Base-by-base conservation (phyloP, 768 basidiomycete species). In the Boletus rubropictus region DNA sequence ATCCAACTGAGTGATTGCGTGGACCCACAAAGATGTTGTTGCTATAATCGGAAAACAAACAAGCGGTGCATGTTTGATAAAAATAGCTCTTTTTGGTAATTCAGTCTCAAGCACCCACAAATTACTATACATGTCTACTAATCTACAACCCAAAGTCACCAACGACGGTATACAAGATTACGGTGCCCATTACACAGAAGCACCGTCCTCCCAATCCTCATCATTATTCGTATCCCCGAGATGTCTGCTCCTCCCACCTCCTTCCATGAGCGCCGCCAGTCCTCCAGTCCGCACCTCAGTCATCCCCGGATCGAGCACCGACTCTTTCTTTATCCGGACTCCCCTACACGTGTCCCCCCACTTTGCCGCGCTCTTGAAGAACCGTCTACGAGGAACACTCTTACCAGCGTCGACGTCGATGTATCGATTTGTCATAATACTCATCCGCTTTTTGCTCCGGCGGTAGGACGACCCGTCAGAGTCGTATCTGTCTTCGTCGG, bases 371-470 rank as follows among this genome's bases (percentile, higher is more conserved):
- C 74, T 79, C 57, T 76, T 74, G 69, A 85, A 86, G 63, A 86
- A 85, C 42, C 76, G 69, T 42, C 84, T 62, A 46, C 72, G 75
- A 9, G 68, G 56, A 9, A 52, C 41, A 6, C 34, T 57, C 40
- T 58, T 65, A 45, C 68, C 59, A 14, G 50, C 47, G 10, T 75
- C 69, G 0, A 75, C 67, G 35, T 82, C 78, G 47, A 76, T 69
- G 51, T 77, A 80, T 45, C 78, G 73, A 48, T 78, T 79, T 15
- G 82, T 84, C 40, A 83, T 43, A 39, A 86, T 71, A 54, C 82
- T 86, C 82, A 88, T 86, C 46, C 81, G 77, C 52, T 78, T 79
- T 54, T 72, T 73, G 29, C 66, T 66, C 20, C 63, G 58, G 15
- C 60, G 65, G 21, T 59, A 59, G 15, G 70, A 58, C 8, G 79